Percentiles rank a stretch among this genome's conserved stretches.
Conservation (phyloP, 2,329 filamentous ascomycete species). For the Botrytis paeoniae region DNA sequence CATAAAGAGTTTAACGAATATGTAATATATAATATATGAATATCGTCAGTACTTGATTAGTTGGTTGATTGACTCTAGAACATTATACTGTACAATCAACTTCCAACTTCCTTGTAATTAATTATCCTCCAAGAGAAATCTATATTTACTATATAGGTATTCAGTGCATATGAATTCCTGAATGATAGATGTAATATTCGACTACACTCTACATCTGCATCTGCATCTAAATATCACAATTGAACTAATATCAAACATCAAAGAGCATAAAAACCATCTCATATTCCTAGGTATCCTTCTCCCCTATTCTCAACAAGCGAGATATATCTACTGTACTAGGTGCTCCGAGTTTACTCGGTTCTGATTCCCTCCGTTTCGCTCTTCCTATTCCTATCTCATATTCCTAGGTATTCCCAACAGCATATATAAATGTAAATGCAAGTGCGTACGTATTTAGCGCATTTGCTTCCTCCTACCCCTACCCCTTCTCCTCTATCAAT, state of each 20-base stretch:
- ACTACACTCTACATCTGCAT: too few relatives aligned
- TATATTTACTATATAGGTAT: too few relatives aligned
- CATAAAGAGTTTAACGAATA: too few relatives aligned
- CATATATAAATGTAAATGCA: neutral
- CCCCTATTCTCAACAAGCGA: neutral
- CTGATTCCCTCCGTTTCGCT: neutral
- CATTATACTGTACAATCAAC: too few relatives aligned
- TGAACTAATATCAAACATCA: neutral
- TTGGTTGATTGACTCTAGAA: too few relatives aligned
- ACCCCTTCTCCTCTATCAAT: neutral
- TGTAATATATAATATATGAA: too few relatives aligned
- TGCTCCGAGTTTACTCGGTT: neutral
- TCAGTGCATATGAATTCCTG: too few relatives aligned
- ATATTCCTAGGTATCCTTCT: neutral
- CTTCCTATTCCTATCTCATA: neutral
- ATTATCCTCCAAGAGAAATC: too few relatives aligned
- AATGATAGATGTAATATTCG: too few relatives aligned
- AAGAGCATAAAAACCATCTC: neutral
- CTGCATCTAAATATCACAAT: too few relatives aligned
- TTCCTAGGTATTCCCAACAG: neutral
- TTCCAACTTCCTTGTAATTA: too few relatives aligned
- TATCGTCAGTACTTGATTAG: too few relatives aligned
- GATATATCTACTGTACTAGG: neutral
- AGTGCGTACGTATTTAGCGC: neutral
- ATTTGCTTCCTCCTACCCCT: neutral